Evolutionary conservation across 371 early-diverging fungal species (phyloP), one percentile per base, ranked within the genome.

Genomic region (Cokeromyces recurvatus): DNA sequence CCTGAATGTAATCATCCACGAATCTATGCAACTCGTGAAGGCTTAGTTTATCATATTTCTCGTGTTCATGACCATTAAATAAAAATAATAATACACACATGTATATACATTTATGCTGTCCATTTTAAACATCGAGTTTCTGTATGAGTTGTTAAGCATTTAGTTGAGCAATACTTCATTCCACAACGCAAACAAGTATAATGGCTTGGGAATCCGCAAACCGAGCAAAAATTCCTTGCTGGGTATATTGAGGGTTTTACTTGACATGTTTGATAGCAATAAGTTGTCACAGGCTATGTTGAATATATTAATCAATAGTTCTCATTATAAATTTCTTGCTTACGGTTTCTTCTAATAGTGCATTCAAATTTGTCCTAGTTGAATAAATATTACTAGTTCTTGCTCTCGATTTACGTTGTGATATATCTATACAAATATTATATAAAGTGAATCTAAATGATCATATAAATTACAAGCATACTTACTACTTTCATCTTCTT

Each of bases 141-240:
- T 37, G 68, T 62, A 48, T 84, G 85, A 1, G 81, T 78, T 14
- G 59, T 66, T 43, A 72, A 43, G 37, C 85, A 84, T 35, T 54
- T 58, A 2, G 79, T 71, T 25, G 76, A 79, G 35, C 85, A 84
- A 47, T 82, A 84, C 5, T 74, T 74, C 82, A 84, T 81, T 5
- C 85, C 85, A 50, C 85, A 84, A 22, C 70, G 69, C 24, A 68
- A 49, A 36, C 85, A 84, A 23, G 59, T 68, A 61, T 84, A 84
- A 7, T 55, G 48, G 38, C 82, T 81, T 22, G 62, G 61, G 59
- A 73, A 85, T 10, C 85, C 83, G 41, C 85, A 85, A 0, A 85
- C 83, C 0, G 85, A 77, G 43, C 85, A 85, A 53, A 85, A 82
- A 22, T 80, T 72, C 43, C 85, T 62, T 12, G 78, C 64, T 17